Percentiles rank a stretch among this genome's conserved stretches.
Evolutionary conservation across 192 early-diverging fungal genomes (phyloP).

Genomic region (Coemansia sp.): DNA sequence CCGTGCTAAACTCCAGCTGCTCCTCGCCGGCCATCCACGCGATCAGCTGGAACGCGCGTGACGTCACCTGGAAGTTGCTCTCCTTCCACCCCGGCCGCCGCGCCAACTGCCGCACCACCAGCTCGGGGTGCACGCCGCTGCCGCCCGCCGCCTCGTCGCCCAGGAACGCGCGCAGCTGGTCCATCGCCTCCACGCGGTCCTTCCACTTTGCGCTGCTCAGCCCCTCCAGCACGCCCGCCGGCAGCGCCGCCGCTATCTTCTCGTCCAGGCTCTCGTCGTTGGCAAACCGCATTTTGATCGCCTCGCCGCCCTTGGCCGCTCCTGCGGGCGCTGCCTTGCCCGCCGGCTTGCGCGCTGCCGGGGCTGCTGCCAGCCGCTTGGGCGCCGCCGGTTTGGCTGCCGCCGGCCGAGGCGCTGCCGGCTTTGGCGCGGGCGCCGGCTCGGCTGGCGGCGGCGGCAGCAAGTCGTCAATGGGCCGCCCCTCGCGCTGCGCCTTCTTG

Average conservation of each 20-base stretch:
- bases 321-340: conserved; percentile 14
- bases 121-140: conserved; percentile 67
- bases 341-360: conserved; percentile 37
- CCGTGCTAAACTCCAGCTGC: conserved; percentile 61
- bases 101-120: conserved; percentile 71
- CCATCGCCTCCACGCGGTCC: conserved; percentile 78
- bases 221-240: conserved; percentile 56
- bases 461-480: conserved; percentile 23
- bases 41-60: conserved; percentile 70
- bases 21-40: conserved; percentile 62
- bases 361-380: conserved; percentile 8
- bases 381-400: conserved; percentile 10
- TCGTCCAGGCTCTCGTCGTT: conserved; percentile 66
- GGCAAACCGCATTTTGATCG: conserved; percentile 64
- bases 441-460: conserved; percentile 13
- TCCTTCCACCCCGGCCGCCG: conserved; percentile 96
- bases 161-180: conserved; percentile 67
- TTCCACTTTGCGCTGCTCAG: conserved; percentile 83
- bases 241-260: conserved; percentile 58
- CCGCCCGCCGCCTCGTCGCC: conserved; percentile 46
- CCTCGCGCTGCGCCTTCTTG: conserved; percentile 50
- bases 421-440: conserved; percentile 7
- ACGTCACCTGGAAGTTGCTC: conserved; percentile 91
- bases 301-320: conserved; percentile 48
- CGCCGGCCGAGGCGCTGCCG: conserved; percentile 12